These are phyloP conservation scores for Pouteria campechiana DNA, from an alignment of 179 eudicot genomes.

Conservation along the genomic window DNA sequence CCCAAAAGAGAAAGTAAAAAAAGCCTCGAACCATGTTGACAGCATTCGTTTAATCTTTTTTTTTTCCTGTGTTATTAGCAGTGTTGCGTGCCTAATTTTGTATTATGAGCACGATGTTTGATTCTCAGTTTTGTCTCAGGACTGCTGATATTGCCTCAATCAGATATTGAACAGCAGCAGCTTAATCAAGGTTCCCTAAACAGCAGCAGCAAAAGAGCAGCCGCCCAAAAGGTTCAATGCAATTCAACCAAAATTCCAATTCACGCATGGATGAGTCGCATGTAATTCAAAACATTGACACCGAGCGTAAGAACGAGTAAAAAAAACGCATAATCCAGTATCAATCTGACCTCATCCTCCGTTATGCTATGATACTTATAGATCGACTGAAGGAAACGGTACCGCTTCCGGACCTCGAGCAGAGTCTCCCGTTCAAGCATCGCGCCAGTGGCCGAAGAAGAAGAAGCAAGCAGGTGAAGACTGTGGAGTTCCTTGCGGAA, in stretches of 20 bases:
- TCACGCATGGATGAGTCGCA: no score
- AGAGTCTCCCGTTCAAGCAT: slow-evolving; percentile 14
- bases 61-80: no score
- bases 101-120: no score
- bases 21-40: no score
- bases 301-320: not conserved
- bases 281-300: not conserved
- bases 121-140: no score
- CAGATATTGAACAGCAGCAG: not conserved
- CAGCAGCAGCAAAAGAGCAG: not conserved
- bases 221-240: not conserved
- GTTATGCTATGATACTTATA: slow-evolving; percentile 65
- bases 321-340: not conserved
- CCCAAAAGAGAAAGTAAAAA: no score
- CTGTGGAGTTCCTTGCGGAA: slow-evolving; percentile 40
- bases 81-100: no score
- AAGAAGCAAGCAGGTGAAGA: slow-evolving; percentile 27
- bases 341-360: slow-evolving; percentile 63
- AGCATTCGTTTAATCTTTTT: no score
- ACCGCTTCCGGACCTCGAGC: slow-evolving; percentile 31
- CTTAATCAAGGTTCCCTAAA: not conserved
- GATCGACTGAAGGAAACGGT: slow-evolving; percentile 63
- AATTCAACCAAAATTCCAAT: not conserved
- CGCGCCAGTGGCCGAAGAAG: slow-evolving; percentile 16
- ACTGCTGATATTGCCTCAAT: no score